Conservation (phyloP, 2,329 filamentous ascomycete species). For the Massarina eburnea region DNA sequence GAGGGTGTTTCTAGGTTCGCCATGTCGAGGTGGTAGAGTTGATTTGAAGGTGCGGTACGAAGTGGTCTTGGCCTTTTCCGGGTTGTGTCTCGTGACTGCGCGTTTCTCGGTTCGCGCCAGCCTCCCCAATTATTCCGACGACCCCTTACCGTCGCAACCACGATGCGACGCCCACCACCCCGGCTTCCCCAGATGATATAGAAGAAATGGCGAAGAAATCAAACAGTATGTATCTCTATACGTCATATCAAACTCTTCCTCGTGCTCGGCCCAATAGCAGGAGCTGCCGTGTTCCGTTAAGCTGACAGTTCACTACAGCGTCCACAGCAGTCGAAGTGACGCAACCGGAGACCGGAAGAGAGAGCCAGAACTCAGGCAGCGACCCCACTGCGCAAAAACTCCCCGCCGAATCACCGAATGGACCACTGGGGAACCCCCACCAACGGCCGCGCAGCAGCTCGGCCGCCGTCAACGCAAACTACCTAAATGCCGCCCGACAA, state of each 20-base stretch:
- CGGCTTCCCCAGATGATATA: too few species aligned
- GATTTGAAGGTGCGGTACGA: background rate
- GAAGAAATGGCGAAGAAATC: background rate
- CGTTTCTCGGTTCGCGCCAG: slow-evolving; percentile 10
- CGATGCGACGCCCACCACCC: background rate
- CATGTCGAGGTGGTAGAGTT: slow-evolving; percentile 19
- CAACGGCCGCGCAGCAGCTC: slow-evolving; percentile 7
- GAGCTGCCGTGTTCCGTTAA: too few species aligned
- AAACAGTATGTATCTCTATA: background rate
- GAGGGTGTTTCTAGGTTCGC: slow-evolving; percentile 14
- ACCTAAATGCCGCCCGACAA: slow-evolving; percentile 36
- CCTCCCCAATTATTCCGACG: slow-evolving; percentile 11
- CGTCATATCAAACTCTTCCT: background rate
- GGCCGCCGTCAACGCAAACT: slow-evolving; percentile 21
- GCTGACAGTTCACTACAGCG: background rate
- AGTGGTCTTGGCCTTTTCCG: background rate
- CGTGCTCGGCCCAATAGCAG: background rate
- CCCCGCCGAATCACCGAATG: slow-evolving; percentile 16
- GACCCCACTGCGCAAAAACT: slow-evolving; percentile 28
- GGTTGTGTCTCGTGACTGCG: background rate
- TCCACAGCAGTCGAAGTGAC: background rate
- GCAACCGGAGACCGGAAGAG: too few species aligned
- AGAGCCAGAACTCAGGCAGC: slow-evolving; percentile 10
- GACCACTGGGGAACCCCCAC: slow-evolving; percentile 4
- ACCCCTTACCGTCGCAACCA: background rate